Evolutionary conservation across 352 stramenopile genomes (phyloP), one percentile per base, ranked within the genome.

Genomic region (Phytophthora sp.): DNA sequence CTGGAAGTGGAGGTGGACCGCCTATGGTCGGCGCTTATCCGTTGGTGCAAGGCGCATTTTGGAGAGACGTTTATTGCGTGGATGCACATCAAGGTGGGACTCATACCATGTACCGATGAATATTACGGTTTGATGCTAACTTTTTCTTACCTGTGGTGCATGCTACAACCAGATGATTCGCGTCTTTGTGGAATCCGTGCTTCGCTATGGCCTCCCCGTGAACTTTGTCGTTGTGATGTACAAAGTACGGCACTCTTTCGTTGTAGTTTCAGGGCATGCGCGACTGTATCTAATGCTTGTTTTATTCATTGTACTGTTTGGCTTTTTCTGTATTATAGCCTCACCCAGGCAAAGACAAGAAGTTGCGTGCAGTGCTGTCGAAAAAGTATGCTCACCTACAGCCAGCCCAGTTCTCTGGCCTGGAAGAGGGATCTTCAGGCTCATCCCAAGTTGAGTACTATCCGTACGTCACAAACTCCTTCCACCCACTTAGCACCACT

Each of bases 1-100:
- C 64, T 96, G 24, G 84, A 96, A 63, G 87, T 95, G 21, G 95
- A 96, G 44, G 93, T 99, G 13, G 94, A 99, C 66, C 93, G 95
- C 46, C 93, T 98, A 66, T 97, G 94, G 73, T 96, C 84, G 35
- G 93, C 92, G 7, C 91, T 99, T 55, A 92, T 98, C 50, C 91
- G 96, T 56, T 99, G 97, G 97, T 99, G 97, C 88, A 98, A 98
- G 77, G 96, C 94, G 18, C 97, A 99, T 74, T 99, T 98, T 76
- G 95, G 96, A 69, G 97, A 99, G 76, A 94, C 94, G 9, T 99
- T 99, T 66, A 97, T 98, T 46, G 96, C 95, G 11, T 99, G 96
- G 97, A 98, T 99, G 89, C 97, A 99, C 73, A 96, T 99, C 65
- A 99, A 99, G 88, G 92, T 98, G 13, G 11, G 68, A 41, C 13